These are phyloP conservation scores for Talaromyces marneffei DNA, from an alignment of 2,329 filamentous ascomycete genomes.

Conservation along the genomic window DNA sequence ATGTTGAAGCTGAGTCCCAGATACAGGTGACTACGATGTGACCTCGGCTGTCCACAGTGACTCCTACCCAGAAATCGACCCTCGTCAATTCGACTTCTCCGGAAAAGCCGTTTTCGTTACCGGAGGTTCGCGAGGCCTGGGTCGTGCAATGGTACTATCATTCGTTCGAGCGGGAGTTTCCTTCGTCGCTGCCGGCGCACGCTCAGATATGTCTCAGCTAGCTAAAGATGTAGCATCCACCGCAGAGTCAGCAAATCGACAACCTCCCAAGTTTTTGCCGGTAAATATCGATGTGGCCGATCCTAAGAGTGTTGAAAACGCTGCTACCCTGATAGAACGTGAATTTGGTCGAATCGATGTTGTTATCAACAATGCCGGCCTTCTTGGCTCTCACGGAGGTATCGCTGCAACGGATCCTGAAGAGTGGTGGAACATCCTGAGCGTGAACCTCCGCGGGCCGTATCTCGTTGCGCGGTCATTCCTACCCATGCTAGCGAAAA, in stretches of 20 bases:
- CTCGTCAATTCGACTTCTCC: conserved; percentile 32
- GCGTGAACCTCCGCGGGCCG: conserved; percentile 47
- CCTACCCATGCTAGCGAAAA: conserved; percentile 36
- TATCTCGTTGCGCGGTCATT: conserved; percentile 44
- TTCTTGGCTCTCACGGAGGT: conserved; percentile 22
- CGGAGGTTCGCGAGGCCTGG: conserved; percentile 52
- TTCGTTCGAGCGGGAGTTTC: conserved; percentile 51
- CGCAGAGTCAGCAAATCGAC: conserved; percentile 29
- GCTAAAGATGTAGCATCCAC: conserved; percentile 29
- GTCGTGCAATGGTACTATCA: conserved; percentile 48
- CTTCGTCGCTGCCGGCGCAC: conserved; percentile 49
- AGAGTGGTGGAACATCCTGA: conserved; percentile 40
- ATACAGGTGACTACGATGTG: conserved; percentile 18
- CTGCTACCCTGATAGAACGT: conserved; percentile 27
- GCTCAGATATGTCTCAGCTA: conserved; percentile 42
- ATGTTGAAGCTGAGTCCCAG: not conserved
- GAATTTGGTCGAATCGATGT: conserved; percentile 41
- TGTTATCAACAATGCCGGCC: conserved; percentile 46
- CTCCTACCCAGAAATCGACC: conserved; percentile 51
- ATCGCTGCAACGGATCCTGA: conserved; percentile 32
- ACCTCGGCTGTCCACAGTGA: conserved; percentile 37
- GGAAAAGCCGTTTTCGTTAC: conserved; percentile 48
- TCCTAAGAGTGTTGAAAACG: conserved; percentile 30
- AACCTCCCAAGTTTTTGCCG: conserved; percentile 33
- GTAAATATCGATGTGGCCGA: conserved; percentile 43